phyloP scores from a whole-genome alignment of 2,329 filamentous ascomycete genomes.

The Fusarium sacchari region DNA sequence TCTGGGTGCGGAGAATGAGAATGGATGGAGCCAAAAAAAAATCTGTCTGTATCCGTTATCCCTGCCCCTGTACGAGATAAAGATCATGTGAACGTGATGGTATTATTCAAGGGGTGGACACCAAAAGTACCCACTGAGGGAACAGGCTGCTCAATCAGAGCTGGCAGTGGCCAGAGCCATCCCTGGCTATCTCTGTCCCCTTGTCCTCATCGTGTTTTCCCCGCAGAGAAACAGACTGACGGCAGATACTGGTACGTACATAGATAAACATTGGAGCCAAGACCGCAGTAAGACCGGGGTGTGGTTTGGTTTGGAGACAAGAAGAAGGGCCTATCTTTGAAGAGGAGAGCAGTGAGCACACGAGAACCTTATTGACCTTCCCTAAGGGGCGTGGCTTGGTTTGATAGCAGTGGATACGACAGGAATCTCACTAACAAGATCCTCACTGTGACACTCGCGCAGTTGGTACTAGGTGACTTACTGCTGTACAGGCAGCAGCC shows the following conservation, averaged over 20 bases:
- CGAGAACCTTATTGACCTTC: conserved; percentile 22
- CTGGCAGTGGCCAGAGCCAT: neutral
- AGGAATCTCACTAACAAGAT: neutral
- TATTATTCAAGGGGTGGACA: conserved; percentile 6
- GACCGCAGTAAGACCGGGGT: conserved; percentile 28
- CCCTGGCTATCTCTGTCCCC: neutral
- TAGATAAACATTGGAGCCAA: conserved; percentile 34
- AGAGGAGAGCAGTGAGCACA: neutral
- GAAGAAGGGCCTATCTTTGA: conserved; percentile 8
- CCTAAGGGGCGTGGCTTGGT: conserved; percentile 24
- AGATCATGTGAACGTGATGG: conserved; percentile 29
- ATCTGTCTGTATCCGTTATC: neutral
- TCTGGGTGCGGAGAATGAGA: conserved; percentile 17
- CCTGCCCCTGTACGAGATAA: conserved; percentile 23
- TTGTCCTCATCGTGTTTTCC: conserved; percentile 11
- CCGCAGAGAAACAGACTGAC: conserved; percentile 30
- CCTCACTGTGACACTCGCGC: neutral
- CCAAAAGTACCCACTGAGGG: neutral
- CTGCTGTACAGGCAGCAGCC: neutral
- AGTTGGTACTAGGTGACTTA: neutral
- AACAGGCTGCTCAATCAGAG: neutral
- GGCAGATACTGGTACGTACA: conserved; percentile 34
- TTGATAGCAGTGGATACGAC: conserved; percentile 32
- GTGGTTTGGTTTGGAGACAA: neutral
- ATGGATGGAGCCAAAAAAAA: neutral